A percentile compares a stretch with the other conserved stretches of the same genome.
Conservation (phyloP, 2,329 filamentous ascomycete species). For the Colletotrichum spaethianum region DNA sequence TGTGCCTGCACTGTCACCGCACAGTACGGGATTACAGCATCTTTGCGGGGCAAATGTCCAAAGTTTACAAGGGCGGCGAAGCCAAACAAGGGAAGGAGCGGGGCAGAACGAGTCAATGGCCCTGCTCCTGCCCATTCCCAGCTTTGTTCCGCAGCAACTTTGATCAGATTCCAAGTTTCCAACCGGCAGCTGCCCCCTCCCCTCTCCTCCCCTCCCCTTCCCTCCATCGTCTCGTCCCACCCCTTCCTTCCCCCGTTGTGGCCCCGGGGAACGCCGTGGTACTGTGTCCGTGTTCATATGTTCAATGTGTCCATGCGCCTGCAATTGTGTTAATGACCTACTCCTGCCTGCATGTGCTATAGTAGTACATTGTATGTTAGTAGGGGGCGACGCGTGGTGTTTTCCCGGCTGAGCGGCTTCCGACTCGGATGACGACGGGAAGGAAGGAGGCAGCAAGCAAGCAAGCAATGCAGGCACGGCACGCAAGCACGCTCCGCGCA, state of each 20-base stretch:
- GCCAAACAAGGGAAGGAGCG: slow-evolving; percentile 30
- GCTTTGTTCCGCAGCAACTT: slow-evolving; percentile 8
- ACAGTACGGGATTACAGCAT: slow-evolving; percentile 27
- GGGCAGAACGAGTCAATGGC: slow-evolving; percentile 30
- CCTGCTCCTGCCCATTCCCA: slow-evolving; percentile 33
- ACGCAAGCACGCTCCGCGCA: not conserved
- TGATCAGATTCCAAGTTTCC: slow-evolving; percentile 12
- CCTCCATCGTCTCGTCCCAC: not conserved
- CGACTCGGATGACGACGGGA: not conserved
- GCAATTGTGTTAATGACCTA: no score
- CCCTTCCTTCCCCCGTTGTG: not conserved
- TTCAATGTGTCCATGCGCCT: no score
- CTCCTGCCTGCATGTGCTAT: no score
- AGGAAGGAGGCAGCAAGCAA: not conserved
- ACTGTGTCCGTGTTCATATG: no score
- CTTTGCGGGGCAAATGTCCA: slow-evolving; percentile 6
- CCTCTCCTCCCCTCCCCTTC: not conserved
- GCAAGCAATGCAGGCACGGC: no score
- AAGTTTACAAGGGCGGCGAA: slow-evolving; percentile 15
- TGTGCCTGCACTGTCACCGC: not conserved
- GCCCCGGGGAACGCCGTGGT: no score
- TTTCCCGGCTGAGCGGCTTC: no score
- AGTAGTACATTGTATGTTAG: no score
- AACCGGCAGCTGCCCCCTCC: not conserved
- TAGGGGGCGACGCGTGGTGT: no score